Conservation (phyloP, 1,284 basidiomycete species). For the Singerocomus rubriflavus region DNA sequence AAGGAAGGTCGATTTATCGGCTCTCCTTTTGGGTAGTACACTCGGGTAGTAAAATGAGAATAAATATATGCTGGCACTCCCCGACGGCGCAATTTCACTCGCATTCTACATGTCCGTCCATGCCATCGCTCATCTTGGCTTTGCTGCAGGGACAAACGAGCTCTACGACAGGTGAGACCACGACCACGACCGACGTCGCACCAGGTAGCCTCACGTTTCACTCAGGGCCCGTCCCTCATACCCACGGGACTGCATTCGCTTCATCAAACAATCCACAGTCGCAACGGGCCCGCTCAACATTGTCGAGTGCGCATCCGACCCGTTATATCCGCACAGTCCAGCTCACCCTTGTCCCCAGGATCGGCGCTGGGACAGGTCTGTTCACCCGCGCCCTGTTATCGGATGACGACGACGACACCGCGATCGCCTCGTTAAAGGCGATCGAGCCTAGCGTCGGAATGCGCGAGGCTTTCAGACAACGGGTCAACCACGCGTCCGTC, state of each 20-base stretch:
- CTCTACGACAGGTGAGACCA: conserved; percentile 53
- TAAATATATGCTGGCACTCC: too few species aligned
- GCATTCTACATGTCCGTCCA: too few species aligned
- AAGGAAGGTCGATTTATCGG: too few species aligned
- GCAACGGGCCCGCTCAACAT: conserved; percentile 51
- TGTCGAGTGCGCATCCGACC: conserved; percentile 64
- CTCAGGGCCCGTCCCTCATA: conserved; percentile 67
- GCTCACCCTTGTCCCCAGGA: conserved; percentile 39
- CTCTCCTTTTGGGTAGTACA: too few species aligned
- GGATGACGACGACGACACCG: conserved; percentile 51
- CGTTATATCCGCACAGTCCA: too few species aligned
- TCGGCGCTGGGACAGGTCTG: conserved; percentile 74
- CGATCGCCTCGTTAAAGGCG: conserved; percentile 54
- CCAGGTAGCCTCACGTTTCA: too few species aligned
- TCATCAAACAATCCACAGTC: conserved; percentile 55
- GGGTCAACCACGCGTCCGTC: conserved; percentile 49
- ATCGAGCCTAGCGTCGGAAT: conserved; percentile 75
- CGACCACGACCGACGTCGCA: too few species aligned
- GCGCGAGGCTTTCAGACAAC: conserved; percentile 57
- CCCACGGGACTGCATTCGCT: conserved; percentile 51
- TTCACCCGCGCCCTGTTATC: conserved; percentile 74
- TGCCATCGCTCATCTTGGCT: conserved; percentile 59
- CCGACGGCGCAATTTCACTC: too few species aligned
- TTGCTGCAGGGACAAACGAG: conserved; percentile 69
- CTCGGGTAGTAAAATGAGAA: too few species aligned